These are phyloP conservation scores for Fusarium luffae DNA, from an alignment of 2,329 filamentous ascomycete genomes.

Conservation along the genomic window DNA sequence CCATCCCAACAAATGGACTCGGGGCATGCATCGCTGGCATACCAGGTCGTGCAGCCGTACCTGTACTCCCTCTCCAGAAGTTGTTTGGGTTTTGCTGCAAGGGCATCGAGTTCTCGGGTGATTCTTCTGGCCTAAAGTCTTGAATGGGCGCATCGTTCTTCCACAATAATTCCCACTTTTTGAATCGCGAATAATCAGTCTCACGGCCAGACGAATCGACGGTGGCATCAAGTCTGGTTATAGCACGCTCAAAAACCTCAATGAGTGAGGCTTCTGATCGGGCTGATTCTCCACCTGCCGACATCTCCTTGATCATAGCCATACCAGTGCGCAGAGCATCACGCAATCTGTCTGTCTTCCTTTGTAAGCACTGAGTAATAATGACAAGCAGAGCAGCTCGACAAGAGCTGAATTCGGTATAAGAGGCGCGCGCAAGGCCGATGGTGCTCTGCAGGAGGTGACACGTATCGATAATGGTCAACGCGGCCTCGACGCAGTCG, in stretches of 20 bases:
- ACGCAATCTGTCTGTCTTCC: conserved; percentile 54
- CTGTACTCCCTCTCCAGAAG: conserved; percentile 40
- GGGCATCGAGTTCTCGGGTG: conserved; percentile 38
- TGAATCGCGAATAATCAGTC: conserved; percentile 62
- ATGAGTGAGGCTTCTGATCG: conserved; percentile 65
- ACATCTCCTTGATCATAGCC: conserved; percentile 64
- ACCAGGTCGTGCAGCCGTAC: conserved; percentile 36
- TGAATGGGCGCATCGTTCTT: conserved; percentile 51
- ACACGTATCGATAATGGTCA: conserved; percentile 63
- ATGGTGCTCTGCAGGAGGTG: conserved; percentile 61
- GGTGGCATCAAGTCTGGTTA: conserved; percentile 57
- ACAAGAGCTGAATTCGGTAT: conserved; percentile 67
- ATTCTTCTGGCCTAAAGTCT: conserved; percentile 43
- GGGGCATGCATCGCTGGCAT: conserved; percentile 46
- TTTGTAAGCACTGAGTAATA: conserved; percentile 54
- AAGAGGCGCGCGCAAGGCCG: conserved; percentile 65
- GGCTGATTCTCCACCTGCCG: conserved; percentile 62
- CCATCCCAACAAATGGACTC: conserved; percentile 53
- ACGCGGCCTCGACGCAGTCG: conserved; percentile 64
- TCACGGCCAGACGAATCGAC: conserved; percentile 53
- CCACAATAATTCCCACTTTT: conserved; percentile 63
- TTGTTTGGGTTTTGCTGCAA: conserved; percentile 38
- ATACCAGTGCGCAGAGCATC: conserved; percentile 61
- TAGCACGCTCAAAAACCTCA: conserved; percentile 62
- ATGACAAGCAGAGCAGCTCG: conserved; percentile 64